These are phyloP conservation scores for Termitomyces heimii DNA, from an alignment of 768 basidiomycete genomes.

Conservation along the genomic window DNA sequence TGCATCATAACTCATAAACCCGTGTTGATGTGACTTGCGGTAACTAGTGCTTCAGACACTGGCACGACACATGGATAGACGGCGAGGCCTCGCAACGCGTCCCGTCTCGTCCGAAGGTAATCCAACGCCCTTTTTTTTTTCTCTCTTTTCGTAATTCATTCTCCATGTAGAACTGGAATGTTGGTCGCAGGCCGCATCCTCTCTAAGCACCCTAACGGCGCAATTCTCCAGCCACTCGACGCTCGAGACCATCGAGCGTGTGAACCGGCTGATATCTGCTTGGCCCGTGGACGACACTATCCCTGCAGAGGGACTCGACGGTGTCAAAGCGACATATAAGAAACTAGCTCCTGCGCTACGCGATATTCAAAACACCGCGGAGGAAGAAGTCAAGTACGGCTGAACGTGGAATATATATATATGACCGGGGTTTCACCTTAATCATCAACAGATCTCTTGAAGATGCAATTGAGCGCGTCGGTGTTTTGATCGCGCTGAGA, in stretches of 20 bases:
- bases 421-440: not conserved
- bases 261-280: conserved; percentile 63
- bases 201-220: conserved; percentile 48
- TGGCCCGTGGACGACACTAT: conserved; percentile 71
- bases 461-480: conserved; percentile 62
- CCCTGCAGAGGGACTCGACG: conserved; percentile 62
- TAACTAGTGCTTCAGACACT: conserved; percentile 4
- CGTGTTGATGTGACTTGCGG: conserved; percentile 13
- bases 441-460: conserved; percentile 54
- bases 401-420: conserved; percentile 2
- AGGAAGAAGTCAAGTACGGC: conserved; percentile 60
- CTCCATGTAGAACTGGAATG: conserved; percentile 64
- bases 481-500: conserved; percentile 65
- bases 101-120: conserved; percentile 76
- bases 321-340: conserved; percentile 55
- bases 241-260: conserved; percentile 59
- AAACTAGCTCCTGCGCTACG: conserved; percentile 56
- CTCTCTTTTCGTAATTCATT: not conserved
- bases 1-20: conserved; percentile 14
- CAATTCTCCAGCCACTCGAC: conserved; percentile 45
- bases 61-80: conserved; percentile 50
- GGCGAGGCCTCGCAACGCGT: conserved; percentile 52
- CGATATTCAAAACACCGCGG: conserved; percentile 53
- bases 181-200: conserved; percentile 65
- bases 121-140: conserved; percentile 15